Evolutionary conservation across 1,284 basidiomycete genomes (phyloP).

Genomic region (Phlebopus sp.): DNA sequence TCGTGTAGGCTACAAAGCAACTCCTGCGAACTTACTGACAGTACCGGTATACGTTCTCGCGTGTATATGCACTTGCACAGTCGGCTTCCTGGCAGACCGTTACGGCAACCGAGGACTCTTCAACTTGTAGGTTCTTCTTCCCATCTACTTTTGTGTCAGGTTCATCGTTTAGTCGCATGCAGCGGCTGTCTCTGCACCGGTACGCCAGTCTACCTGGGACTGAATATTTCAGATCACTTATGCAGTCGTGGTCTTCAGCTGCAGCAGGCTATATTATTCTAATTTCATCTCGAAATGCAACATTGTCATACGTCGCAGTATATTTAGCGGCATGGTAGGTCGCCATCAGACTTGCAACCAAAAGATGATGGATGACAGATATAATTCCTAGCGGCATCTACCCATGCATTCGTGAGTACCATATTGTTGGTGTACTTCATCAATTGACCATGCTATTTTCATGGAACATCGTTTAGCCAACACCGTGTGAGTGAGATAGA

Average conservation of each 20-base stretch:
- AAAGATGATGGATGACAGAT: constrained; percentile 8
- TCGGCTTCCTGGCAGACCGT: constrained; percentile 63
- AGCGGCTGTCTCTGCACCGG: constrained; percentile 39
- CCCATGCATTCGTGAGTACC: constrained; percentile 60
- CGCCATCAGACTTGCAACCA: not conserved
- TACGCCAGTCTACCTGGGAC: too few relatives aligned
- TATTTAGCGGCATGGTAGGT: constrained; percentile 65
- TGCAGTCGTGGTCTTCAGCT: too few relatives aligned
- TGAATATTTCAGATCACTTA: too few relatives aligned
- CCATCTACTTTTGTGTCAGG: not conserved
- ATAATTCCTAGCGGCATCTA: constrained; percentile 57
- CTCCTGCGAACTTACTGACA: constrained; percentile 69
- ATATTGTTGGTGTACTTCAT: not conserved
- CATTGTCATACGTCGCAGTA: constrained; percentile 67
- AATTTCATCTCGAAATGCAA: constrained; percentile 55
- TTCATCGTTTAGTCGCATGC: not conserved
- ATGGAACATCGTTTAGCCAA: constrained; percentile 45
- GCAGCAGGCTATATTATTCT: constrained; percentile 68
- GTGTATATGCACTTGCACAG: constrained; percentile 59
- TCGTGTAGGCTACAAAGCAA: constrained; percentile 57
- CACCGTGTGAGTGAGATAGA: constrained; percentile 45
- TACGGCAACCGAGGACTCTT: constrained; percentile 57
- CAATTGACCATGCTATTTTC: not conserved
- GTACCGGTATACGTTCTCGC: constrained; percentile 69
- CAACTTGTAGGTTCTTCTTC: constrained; percentile 49